Evolutionary conservation across 352 stramenopile genomes (phyloP), one percentile per base, ranked within the genome.

Genomic region (Globisporangium takayamanum): DNA sequence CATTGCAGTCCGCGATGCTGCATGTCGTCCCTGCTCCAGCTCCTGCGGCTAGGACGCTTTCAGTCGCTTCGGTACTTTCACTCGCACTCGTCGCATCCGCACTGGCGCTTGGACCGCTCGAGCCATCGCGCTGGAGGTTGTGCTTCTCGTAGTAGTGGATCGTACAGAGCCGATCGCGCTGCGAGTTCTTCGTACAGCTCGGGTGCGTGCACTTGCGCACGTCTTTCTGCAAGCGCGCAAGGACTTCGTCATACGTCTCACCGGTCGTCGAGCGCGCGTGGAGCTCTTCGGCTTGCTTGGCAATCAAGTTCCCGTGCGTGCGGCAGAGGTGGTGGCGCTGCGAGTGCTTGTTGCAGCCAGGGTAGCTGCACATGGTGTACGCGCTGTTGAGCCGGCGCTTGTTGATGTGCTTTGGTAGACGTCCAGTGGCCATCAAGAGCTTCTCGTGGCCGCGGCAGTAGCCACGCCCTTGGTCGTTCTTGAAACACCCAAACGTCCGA

Each of bases 321-420:
- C 84, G 80, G 49, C 84, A 94, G 51, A 94, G 64, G 57, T 94
- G 84, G 57, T 92, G 70, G 4, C 84, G 80, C 63, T 94, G 84
- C 45, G 84, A 94, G 69, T 94, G 84, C 60, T 90, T 94, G 60
- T 65, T 78, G 54, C 84, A 94, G 28, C 76, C 75, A 0, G 84
- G 84, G 65, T 89, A 94, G 59, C 80, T 89, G 69, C 84, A 94
- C 84, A 94, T 94, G 20, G 82, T 94, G 72, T 94, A 94, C 39
- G 84, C 82, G 64, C 83, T 92, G 53, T 94, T 94, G 30, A 92
- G 72, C 12, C 84, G 80, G n/a, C 84, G 84, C 55, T 89, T 90
- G 67, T 86, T 94, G 59, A 91, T 80, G 52, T 88, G 75, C 53
- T 82, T 76, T 6, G 82, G 77, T 16, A 94, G 62, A 6, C 76